phyloP scores from a whole-genome alignment of 2,329 filamentous ascomycete genomes.

The Lachnellula willkommii region DNA sequence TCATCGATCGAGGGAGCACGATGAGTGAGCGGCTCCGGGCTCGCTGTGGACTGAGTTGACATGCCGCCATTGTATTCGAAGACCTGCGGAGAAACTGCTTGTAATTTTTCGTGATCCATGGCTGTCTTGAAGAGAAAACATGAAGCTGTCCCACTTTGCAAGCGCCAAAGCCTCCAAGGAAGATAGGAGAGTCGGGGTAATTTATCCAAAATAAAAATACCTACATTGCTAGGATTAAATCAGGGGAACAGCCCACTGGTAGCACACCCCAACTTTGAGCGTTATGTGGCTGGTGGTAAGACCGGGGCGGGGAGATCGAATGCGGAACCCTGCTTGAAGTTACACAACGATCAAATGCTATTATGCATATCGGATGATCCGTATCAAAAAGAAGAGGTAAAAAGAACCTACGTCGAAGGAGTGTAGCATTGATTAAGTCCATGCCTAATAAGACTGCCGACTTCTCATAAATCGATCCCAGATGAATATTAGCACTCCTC shows the following conservation, averaged over 20 bases:
- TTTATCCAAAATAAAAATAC: not conserved
- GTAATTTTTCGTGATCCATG: slow-evolving; percentile 29
- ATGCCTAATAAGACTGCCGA: too few species aligned
- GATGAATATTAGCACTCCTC: too few species aligned
- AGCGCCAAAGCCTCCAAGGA: not conserved
- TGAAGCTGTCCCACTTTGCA: not conserved
- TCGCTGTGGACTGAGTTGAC: slow-evolving; percentile 17
- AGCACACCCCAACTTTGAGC: not conserved
- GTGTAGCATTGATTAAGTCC: too few species aligned
- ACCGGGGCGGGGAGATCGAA: too few species aligned
- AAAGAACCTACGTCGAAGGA: too few species aligned
- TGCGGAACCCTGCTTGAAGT: too few species aligned
- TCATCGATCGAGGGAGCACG: slow-evolving; percentile 21
- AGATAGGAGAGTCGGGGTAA: not conserved
- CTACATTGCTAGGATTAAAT: not conserved
- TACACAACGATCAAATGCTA: too few species aligned
- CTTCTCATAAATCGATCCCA: too few species aligned
- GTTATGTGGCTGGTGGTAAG: too few species aligned
- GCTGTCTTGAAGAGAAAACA: not conserved
- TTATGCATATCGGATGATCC: too few species aligned
- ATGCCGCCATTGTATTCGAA: slow-evolving; percentile 19
- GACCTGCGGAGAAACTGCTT: slow-evolving; percentile 24
- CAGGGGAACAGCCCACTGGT: not conserved
- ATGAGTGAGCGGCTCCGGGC: slow-evolving; percentile 18
- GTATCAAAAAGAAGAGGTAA: too few species aligned